Evolutionary conservation across 768 basidiomycete species (phyloP), one percentile per base, ranked within the genome.

Genomic region (Termitomyces sp.): DNA sequence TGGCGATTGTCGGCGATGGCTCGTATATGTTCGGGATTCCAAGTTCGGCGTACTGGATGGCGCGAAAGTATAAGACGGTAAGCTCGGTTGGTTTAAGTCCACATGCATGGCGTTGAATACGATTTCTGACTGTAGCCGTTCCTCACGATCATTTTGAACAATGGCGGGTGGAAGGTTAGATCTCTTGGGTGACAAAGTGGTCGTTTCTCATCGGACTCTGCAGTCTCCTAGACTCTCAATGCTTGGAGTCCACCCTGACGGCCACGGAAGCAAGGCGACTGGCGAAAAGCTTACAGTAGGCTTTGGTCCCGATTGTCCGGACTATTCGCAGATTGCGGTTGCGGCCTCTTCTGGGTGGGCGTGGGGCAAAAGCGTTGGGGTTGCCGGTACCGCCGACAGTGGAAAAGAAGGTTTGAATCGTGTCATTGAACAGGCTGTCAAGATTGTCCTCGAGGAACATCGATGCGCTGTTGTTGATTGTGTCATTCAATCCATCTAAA

Each of bases 321-420:
- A 90, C 66, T 86, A 84, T 65, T 68, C 81, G 0, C 78, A 81
- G 59, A 85, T 90, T 46, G 89, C 89, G 0, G 81, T 82, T 2
- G 88, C 88, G 0, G 88, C 89, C 0, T 86, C 87, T 7, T 82
- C 81, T 3, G 88, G 88, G 1, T 90, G 89, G 88, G 85, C 79
- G 0, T 87, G 84, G 79, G 79, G 79, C 0, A 73, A 72, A 54
- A 76, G 77, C 4, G 68, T 80, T 13, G 76, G 75, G 11, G 70
- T 66, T 18, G 65, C 67, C 4, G 39, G 38, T 42, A 18, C 48
- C 28, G 66, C 60, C 57, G 59, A 46, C 67, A 65, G 44, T 64
- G 69, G 68, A 59, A 69, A 70, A 68, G 68, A 61, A 6, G 66
- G 67, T 7, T 64, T 83, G 13, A 69, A 75, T 65, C 55, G 68